Evolutionary conservation across 148 eudicot species (phyloP), one percentile per base, ranked within the genome.

Genomic region (Spergularia marina): DNA sequence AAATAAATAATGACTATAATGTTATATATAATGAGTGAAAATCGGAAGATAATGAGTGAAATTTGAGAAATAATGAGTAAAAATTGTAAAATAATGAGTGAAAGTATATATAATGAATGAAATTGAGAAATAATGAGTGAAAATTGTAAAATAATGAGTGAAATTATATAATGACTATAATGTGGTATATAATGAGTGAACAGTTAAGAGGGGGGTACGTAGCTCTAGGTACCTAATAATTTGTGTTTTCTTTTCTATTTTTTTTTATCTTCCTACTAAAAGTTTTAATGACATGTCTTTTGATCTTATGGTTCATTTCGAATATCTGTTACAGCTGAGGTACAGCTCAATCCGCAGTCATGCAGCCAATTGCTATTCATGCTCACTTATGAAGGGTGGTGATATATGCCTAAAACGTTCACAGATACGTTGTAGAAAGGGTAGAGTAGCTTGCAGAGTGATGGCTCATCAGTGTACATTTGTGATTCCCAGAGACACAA

Each of bases 371-470:
- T 70, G 40, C 58, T 25, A 65, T 58, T 74, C 83, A 36, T 53
- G 73, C 53, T 57, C 76, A 51, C 74, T 71, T 7, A 39, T 49
- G 21, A 65, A 60, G 47, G 58, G 59, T 60, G 49, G 56, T 72
- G 70, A 72, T 30, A 76, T 58, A 58, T 84, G 67, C 70, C 72
- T 81, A 53, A 86, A 82, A 70, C 72, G 80, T 57, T 74, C 84
- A 53, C 70, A 83, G 65, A 75, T 84, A 44, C 81, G 78, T 20
- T 80, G 78, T 68, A 81, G 53, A 65, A 86, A 78, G 72, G 82
- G 72, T 73, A 73, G 78, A 72, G 79, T 83, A 61, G 77, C 80
- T 44, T 77, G 80, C 62, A 76, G 71, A 40, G 73, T 76, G 47
- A 66, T 64, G 54, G 25, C 70, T 79, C 76, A 68, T 39, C 87